phyloP scores from a whole-genome alignment of 768 basidiomycete genomes.

The Mycena albidolilacea region DNA sequence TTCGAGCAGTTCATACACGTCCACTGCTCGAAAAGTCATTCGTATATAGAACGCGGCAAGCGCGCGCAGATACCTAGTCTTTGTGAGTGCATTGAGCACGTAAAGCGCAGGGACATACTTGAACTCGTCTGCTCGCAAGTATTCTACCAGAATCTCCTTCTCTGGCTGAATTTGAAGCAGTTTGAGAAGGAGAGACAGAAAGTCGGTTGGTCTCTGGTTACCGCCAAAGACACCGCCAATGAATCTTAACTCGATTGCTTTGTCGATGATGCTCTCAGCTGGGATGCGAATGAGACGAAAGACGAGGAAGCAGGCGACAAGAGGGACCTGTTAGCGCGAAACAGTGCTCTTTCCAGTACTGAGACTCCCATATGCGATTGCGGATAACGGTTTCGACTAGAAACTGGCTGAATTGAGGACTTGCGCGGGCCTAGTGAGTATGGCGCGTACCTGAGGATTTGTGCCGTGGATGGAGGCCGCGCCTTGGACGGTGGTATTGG shows the following conservation, averaged over 20 bases:
- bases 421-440: not conserved
- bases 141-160: constrained; percentile 97
- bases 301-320: not conserved
- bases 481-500: constrained; percentile 92
- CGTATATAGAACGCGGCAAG: constrained; percentile 95
- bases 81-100: constrained; percentile 16
- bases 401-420: constrained; percentile 65
- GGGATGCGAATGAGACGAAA: constrained; percentile 21
- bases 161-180: constrained; percentile 97
- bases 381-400: constrained; percentile 97
- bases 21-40: constrained; percentile 91
- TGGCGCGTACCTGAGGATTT: constrained; percentile 86
- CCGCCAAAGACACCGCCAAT: constrained; percentile 96
- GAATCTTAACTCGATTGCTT: constrained; percentile 83
- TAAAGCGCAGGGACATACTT: constrained; percentile 73
- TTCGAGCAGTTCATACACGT: constrained; percentile 94
- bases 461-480: constrained; percentile 95
- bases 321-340: constrained; percentile 92
- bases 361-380: constrained; percentile 94
- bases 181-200: constrained; percentile 93
- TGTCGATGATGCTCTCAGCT: constrained; percentile 97
- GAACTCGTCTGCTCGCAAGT: constrained; percentile 96
- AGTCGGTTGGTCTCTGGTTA: constrained; percentile 95
- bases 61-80: constrained; percentile 89
- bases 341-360: constrained; percentile 99